Base-by-base conservation (phyloP, 805 yeast genomes). In the Starmerella tilneyi region DNA sequence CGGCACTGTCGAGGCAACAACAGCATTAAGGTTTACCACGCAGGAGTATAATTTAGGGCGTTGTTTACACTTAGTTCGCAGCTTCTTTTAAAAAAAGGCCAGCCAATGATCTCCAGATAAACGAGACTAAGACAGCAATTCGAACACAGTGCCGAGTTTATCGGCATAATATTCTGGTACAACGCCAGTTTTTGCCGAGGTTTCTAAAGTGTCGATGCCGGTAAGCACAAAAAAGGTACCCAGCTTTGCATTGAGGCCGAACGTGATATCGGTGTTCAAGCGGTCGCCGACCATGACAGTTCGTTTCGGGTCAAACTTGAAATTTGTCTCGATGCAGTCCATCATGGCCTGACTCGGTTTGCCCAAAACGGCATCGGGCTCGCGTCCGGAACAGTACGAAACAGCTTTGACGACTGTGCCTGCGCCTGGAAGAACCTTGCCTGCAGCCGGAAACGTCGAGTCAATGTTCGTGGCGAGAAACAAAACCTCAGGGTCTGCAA, bases 241-340 rank as follows among this genome's bases (percentile, higher is more conserved):
- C 35, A 92, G 70, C 1, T 92, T 92, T 43, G 95, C 94, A 47
- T 78, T 79, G 45, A 75, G 70, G 35, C 97, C 98, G 63, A 92
- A 92, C 59, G 74, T 75, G 79, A 92, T 89, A 58, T 92, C 98
- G 0, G 98, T 92, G 62, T 92, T 89, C 48, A 92, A 69, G 53
- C 98, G 72, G 61, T 92, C 98, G 17, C 98, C 98, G 47, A 92
- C 76, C 97, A 92, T 92, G 53, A 89, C 72, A 11, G 94, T 79
- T 47, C 75, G 71, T 24, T 52, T 47, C 9, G 70, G 67, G 43
- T 77, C 77, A 27, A 76, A 67, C 16, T 73, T 63, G 51, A 69
- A 72, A 28, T 78, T 76, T 3, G 82, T 82, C 50, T 79, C 75
- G 60, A 92, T 83, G 17, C 94, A 79, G 59, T 84, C 84, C 79